Evolutionary conservation across 2,329 filamentous ascomycete genomes (phyloP).

Genomic region (Zalaria obscura): DNA sequence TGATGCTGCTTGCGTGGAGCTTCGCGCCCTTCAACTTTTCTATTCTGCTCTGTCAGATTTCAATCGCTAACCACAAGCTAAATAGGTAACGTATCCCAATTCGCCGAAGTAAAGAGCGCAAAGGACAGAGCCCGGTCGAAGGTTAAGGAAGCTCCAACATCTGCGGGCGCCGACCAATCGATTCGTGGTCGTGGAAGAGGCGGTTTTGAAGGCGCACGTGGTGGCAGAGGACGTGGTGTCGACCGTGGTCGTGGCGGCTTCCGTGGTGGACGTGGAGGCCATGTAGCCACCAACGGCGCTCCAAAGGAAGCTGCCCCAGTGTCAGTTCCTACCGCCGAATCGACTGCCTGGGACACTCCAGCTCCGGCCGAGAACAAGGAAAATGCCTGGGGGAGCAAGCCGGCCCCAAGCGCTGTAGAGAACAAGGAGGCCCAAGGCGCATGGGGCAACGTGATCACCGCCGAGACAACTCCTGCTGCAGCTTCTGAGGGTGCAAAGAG

Average conservation of each 20-base stretch:
- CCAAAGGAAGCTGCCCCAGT: conserved; percentile 40
- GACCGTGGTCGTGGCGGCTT: conserved; percentile 39
- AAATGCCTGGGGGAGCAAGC: conserved; percentile 6
- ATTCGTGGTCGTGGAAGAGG: conserved; percentile 24
- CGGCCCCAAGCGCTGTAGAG: conserved; percentile 11
- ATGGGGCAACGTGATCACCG: conserved; percentile 25
- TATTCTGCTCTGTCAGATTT: no score
- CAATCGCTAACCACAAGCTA: background rate
- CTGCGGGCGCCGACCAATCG: conserved; percentile 38
- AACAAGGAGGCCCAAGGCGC: conserved; percentile 18
- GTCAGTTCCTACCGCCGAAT: conserved; percentile 55
- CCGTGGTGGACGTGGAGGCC: conserved; percentile 48
- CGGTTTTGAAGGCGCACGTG: conserved; percentile 40
- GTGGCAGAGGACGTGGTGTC: conserved; percentile 47
- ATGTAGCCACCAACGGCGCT: conserved; percentile 47
- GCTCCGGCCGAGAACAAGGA: conserved; percentile 6
- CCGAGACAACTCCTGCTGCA: conserved; percentile 13
- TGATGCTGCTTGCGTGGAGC: no score
- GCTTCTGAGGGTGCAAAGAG: conserved; percentile 21
- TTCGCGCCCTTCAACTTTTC: no score
- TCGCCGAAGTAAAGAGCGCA: conserved; percentile 71
- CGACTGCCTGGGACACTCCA: conserved; percentile 44
- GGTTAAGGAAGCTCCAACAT: conserved; percentile 45
- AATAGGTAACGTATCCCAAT: conserved; percentile 64
- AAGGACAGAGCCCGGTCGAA: conserved; percentile 62